A percentile compares a stretch with the other conserved stretches of the same genome.
These are phyloP conservation scores for Paxillus ammoniavirescens DNA, from an alignment of 768 basidiomycete species.

Conservation along the genomic window DNA sequence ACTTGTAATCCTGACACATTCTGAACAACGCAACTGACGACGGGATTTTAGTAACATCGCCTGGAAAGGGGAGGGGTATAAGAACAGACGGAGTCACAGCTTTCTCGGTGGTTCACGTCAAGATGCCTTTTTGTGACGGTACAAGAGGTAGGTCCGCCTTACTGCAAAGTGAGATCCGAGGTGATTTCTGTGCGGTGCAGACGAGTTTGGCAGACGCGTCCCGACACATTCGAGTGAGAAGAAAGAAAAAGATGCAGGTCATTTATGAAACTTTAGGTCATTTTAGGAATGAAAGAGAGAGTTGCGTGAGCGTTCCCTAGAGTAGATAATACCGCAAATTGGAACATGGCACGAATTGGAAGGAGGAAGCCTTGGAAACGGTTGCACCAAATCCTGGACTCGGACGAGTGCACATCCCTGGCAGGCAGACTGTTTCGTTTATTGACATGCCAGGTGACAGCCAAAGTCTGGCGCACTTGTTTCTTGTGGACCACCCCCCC, in stretches of 20 bases:
- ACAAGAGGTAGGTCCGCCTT: conserved; percentile 20
- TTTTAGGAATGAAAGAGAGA: conserved; percentile 32
- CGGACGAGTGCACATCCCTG: no score
- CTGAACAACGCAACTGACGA: conserved; percentile 11
- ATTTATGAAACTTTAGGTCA: conserved; percentile 34
- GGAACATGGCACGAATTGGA: conserved; percentile 3
- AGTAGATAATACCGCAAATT: conserved; percentile 5
- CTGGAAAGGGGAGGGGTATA: conserved; percentile 25
- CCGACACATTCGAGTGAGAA: conserved; percentile 30
- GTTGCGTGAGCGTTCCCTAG: conserved; percentile 10
- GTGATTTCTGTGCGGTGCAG: conserved; percentile 29
- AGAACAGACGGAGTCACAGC: conserved; percentile 30
- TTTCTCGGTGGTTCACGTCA: conserved; percentile 32
- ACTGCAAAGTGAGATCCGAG: conserved; percentile 31
- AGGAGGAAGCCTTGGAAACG: conserved; percentile 1
- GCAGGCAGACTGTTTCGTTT: no score
- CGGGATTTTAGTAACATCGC: conserved; percentile 10
- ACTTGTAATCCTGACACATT: conserved; percentile 26
- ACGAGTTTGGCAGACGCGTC: conserved; percentile 34
- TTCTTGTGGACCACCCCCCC: no score
- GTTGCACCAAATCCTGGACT: neutral
- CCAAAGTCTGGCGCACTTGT: no score
- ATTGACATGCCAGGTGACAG: no score
- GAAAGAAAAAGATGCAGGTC: conserved; percentile 7
- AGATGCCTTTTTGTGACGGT: conserved; percentile 15